Percentiles rank a stretch among this genome's conserved stretches.
Conservation (phyloP, 352 stramenopile species). For the Thalassiosira hispida region DNA sequence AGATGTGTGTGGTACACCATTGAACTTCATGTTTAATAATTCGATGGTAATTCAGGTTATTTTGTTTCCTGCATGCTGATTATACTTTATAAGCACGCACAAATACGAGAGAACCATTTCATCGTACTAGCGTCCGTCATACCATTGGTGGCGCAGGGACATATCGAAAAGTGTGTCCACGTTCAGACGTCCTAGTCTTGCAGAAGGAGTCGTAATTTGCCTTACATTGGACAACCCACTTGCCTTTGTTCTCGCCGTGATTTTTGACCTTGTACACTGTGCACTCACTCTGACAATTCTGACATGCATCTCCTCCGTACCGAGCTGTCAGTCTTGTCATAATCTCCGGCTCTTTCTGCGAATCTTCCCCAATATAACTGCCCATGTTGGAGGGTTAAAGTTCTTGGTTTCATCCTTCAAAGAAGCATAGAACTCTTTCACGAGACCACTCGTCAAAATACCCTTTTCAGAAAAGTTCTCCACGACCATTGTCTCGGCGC, state of each 20-base stretch:
- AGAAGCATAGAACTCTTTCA: constrained; percentile 40
- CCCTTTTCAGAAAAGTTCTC: constrained; percentile 27
- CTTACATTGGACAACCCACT: constrained; percentile 26
- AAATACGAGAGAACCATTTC: no score
- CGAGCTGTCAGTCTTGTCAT: not conserved
- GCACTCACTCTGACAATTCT: constrained; percentile 6
- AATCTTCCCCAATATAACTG: constrained; percentile 11
- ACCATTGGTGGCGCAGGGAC: not conserved
- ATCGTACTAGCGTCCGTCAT: no score
- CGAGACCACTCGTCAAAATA: constrained; percentile 38
- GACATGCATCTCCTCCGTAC: not conserved
- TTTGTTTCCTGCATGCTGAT: no score
- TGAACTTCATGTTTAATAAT: no score
- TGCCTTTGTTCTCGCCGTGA: not conserved
- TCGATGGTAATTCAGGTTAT: no score
- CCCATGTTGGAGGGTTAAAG: constrained; percentile 1
- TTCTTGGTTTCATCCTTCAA: constrained; percentile 11
- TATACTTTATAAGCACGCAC: no score
- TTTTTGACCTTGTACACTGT: constrained; percentile 22
- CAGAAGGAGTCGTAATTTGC: not conserved
- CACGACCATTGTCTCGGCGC: constrained; percentile 52
- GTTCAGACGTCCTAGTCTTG: not conserved
- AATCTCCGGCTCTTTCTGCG: constrained; percentile 18
- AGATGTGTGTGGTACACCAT: no score
- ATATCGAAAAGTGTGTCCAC: not conserved